Evolutionary conservation across 345 rosid species (phyloP).

Genomic region (Eucalyptus lansdowneana): DNA sequence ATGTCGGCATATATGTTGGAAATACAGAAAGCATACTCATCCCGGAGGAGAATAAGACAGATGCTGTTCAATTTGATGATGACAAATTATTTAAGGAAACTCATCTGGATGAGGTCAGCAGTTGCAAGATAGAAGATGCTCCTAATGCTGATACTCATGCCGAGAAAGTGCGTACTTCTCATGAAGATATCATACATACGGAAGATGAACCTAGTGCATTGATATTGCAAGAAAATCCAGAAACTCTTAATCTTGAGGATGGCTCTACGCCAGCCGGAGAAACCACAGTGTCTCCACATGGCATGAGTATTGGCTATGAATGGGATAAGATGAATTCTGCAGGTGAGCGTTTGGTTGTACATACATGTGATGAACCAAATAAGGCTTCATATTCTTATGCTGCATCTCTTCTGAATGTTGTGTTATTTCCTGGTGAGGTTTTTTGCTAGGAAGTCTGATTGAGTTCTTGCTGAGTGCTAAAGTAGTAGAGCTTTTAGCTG

Average conservation of each 20-base stretch:
- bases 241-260: neutral
- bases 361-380: neutral
- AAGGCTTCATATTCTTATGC: neutral
- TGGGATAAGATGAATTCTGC: neutral
- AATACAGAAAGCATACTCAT: neutral
- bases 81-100: neutral
- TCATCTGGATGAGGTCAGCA: neutral
- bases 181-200: neutral
- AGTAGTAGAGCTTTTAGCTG: neutral
- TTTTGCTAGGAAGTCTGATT: neutral
- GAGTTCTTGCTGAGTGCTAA: neutral
- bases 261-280: neutral
- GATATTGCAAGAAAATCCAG: neutral
- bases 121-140: neutral
- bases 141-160: neutral
- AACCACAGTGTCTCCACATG: neutral
- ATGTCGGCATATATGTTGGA: neutral
- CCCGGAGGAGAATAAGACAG: neutral
- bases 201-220: neutral
- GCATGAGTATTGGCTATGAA: neutral
- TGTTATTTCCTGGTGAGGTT: neutral
- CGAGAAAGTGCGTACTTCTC: neutral
- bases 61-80: neutral
- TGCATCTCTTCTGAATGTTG: neutral
- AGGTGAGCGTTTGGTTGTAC: neutral